These are phyloP conservation scores for Ascosphaera apis DNA, from an alignment of 2,329 filamentous ascomycete genomes.

Conservation along the genomic window DNA sequence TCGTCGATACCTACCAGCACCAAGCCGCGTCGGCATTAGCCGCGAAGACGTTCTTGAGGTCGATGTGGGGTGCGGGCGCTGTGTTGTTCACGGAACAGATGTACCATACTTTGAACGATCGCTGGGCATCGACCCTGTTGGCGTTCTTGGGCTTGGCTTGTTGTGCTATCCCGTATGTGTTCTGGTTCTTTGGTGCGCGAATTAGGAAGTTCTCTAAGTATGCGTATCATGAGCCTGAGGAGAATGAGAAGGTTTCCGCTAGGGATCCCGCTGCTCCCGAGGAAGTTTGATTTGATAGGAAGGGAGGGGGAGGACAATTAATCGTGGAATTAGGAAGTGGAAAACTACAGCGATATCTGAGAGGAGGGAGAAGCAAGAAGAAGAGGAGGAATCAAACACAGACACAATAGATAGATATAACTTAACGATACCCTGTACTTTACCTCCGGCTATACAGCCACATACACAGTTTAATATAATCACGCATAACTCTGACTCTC, in stretches of 20 bases:
- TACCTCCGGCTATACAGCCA: too few species aligned
- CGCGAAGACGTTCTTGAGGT: constrained; percentile 58
- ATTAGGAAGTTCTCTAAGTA: constrained; percentile 50
- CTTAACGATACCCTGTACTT: too few species aligned
- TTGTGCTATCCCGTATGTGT: constrained; percentile 62
- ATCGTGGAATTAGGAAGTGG: too few species aligned
- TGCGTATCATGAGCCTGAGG: constrained; percentile 40
- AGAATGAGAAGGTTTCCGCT: constrained; percentile 9
- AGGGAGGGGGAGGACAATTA: too few species aligned
- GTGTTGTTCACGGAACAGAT: constrained; percentile 68
- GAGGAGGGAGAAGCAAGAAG: too few species aligned
- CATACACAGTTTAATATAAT: too few species aligned
- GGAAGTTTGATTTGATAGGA: too few species aligned
- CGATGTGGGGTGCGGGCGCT: constrained; percentile 55
- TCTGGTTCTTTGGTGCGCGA: constrained; percentile 51
- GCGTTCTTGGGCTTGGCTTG: constrained; percentile 55
- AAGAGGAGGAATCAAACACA: too few species aligned
- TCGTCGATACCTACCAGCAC: constrained; percentile 44
- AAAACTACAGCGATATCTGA: too few species aligned
- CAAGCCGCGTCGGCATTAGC: constrained; percentile 63
- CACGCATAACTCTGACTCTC: too few species aligned
- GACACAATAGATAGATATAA: too few species aligned
- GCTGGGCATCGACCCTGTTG: constrained; percentile 53
- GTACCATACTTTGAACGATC: constrained; percentile 47
- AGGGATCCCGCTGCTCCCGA: too few species aligned